Evolutionary conservation across 352 stramenopile species (phyloP), one percentile per base, ranked within the genome.

Genomic region (Globisporangium ultimum): DNA sequence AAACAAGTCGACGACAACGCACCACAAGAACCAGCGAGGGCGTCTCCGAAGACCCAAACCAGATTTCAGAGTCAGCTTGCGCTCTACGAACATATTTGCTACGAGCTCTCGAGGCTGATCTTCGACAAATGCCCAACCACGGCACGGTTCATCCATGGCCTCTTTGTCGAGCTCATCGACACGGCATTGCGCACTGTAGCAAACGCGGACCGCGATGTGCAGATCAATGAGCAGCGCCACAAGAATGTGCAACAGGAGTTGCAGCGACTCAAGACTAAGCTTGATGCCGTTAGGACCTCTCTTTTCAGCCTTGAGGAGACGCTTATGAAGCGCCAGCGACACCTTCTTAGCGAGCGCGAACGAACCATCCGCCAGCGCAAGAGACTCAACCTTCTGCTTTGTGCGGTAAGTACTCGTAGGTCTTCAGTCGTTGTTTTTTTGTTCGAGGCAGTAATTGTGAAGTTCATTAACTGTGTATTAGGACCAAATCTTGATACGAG

Each of bases 121-220:
- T 86, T 84, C n/a, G 73, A 84, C 61, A 77, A 78, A 40, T 86
- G 71, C 42, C 76, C 76, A n/a, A 84, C 76, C 3, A 83, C 76
- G 2, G 64, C 73, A 11, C 72, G 71, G 8, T 78, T 86, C 28
- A 56, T 86, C 7, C 75, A 82, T 38, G 73, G 76, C 1, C 58
- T 86, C 20, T 78, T 79, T 24, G 48, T 76, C 4, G 68, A 79
- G 49, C 55, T 84, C 41, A 40, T 69, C 4, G 62, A 66, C 17
- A 62, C 74, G 8, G 54, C 67, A 15, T 24, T 63, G n/a, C 58
- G 58, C 13, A 70, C 71, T 0, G 56, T 80, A 9, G 56, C 63
- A 3, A 64, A 60, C 15, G 71, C 73, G 1, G 65, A 78, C n/a
- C 66, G 71, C 18, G 72, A 83, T 21, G 45, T 67, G 15, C 50